Base-by-base conservation (phyloP, 140 eudicot genomes). In the Anethum foeniculum region DNA sequence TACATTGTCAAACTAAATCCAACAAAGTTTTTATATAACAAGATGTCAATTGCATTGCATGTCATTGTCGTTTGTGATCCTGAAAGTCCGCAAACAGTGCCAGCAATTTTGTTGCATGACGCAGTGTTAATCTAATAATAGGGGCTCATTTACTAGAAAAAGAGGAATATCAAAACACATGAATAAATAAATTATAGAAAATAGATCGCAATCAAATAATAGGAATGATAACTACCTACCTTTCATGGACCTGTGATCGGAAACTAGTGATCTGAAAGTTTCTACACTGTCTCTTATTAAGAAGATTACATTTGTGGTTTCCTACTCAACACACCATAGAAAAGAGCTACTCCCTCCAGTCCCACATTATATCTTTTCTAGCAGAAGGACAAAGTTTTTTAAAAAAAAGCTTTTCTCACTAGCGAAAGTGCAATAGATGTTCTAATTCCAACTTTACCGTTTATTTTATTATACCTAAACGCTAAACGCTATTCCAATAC, bases 1-100 rank as follows among this genome's bases (percentile, higher is more conserved):
- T 65, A 56, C 65, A 79, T 46, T 19, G 77, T 44, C 82, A 43
- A n/a, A 4, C 15, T 79, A 79, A 79, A 41, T 14, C 30, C 18
- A 60, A n/a, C 39, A 32, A 23, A 56, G 13, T 6, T 38, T 11
- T 79, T 28, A 2, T 4, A 25, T 27, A 10, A 64, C 72, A 64
- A 79, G 32, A 79, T 64, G 67, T 79, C 77, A 46, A 79, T 15
- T 51, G 52, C 76, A 79, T 15, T 51, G 52, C 76, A 79, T n/a
- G 81, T 62, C 81, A 62, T 48, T 41, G n/a, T 79, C 82, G 38
- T 34, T 47, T 39, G 65, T 73, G 32, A 73, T 73, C 25, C 30
- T 64, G 14, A 41, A 73, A 73, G 48, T 4, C 18, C 25, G 36
- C 52, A 46, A 74, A 74, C 49, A 74, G 32, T 73, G 13, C 19